Base-by-base conservation (phyloP, 78 protist species). In the Mastigamoeba balamuthi region DNA sequence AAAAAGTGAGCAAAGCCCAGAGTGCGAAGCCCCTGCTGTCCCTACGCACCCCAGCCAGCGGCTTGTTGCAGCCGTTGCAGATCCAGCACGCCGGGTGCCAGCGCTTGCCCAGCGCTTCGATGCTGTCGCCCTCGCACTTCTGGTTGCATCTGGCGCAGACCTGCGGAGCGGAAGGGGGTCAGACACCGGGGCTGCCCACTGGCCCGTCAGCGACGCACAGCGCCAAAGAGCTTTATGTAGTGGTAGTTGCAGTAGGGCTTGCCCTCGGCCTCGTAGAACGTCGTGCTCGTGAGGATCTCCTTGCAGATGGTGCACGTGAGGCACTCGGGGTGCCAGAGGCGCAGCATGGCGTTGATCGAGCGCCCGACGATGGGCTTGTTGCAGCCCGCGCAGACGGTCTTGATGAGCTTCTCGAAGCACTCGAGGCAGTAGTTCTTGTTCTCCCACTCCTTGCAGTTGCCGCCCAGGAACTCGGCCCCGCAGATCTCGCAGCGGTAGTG, bases 401-500 rank as follows among this genome's bases (percentile, higher is more conserved):
- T 68, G 8, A 4, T 30, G 6, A 41, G 33, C 6, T 6, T 28
- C 38, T 23, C 30, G 6, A 73, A 35, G 7, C 33, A 35, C 82
- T 35, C 90, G 35, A 69, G 69, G 44, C 90, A 85, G 35, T 85
- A 85, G 69, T 76, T 52, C 42, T 81, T 66, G 30, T 82, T 82
- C 35, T 85, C 90, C 39, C 70, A 80, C 37, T 85, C 90, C 10
- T 80, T 81, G 58, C 86, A 78, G 66, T 80, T 80, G 10, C 90
- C 90, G 0, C 52, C 77, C 28, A 48, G 71, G 38, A 85, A 80
- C 52, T 85, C 90, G 35, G 83, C 74, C 35, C 90, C 84, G 66
- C 90, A 85, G 39, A 75, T 82, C 40, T 85, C 90, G 33, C 90
- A 85, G 66, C 90, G 80, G 38, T 75, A 85, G 63, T 85, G 90